These are phyloP conservation scores for Dipteronia dyeriana DNA, from an alignment of 345 rosid genomes.

Conservation along the genomic window DNA sequence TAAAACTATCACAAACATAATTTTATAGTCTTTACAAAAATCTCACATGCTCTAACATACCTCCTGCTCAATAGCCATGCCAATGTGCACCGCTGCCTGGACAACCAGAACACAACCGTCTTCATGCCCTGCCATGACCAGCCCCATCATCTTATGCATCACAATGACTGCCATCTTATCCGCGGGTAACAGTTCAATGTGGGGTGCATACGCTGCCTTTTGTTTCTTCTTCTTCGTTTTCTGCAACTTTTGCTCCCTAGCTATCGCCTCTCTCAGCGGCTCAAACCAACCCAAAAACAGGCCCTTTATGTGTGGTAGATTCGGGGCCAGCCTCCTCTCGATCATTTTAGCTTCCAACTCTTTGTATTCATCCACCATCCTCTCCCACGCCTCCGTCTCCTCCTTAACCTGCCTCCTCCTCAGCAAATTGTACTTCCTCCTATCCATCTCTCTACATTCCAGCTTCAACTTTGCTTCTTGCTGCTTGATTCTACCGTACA, in stretches of 20 bases:
- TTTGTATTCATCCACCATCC: conserved; percentile 72
- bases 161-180: conserved; percentile 95
- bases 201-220: conserved; percentile 79
- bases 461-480: conserved; percentile 33
- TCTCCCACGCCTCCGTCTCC: conserved; percentile 97
- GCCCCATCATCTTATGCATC: conserved; percentile 93
- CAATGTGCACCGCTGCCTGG: conserved; percentile 85
- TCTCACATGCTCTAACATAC: conserved; percentile 25
- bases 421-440: conserved; percentile 56
- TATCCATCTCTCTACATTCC: conserved; percentile 56
- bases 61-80: conserved; percentile 90
- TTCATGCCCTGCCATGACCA: conserved; percentile 66
- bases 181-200: conserved; percentile 72
- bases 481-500: conserved; percentile 44
- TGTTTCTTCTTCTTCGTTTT: conserved; percentile 54
- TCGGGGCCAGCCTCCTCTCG: conserved; percentile 76
- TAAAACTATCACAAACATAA: background rate
- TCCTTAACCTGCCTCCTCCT: conserved; percentile 80
- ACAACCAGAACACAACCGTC: conserved; percentile 79
- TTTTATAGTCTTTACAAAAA: background rate
- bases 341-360: conserved; percentile 77
- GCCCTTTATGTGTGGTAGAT: conserved; percentile 76
- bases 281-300: conserved; percentile 92
- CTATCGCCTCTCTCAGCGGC: conserved; percentile 78
- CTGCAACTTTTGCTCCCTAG: conserved; percentile 68